These are phyloP conservation scores for Tolypocladium guangdongense DNA, from an alignment of 2,329 filamentous ascomycete genomes.

Conservation along the genomic window DNA sequence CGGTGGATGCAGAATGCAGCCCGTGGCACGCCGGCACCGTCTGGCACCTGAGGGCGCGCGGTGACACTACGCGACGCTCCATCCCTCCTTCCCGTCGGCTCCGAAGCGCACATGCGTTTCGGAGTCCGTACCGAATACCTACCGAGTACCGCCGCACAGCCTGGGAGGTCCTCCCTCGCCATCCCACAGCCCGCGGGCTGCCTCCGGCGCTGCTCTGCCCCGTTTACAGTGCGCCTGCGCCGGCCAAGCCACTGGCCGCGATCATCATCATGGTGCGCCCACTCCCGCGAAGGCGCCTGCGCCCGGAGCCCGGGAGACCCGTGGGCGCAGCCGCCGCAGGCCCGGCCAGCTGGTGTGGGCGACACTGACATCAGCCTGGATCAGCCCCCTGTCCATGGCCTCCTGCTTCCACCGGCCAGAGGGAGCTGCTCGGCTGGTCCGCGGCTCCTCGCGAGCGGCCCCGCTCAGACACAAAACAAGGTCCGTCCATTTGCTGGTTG, in stretches of 20 bases:
- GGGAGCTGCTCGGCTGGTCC: background rate
- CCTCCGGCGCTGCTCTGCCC: background rate
- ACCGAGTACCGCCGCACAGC: background rate
- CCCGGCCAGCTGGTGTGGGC: background rate
- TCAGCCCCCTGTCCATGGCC: background rate
- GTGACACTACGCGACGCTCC: background rate
- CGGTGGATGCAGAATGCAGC: background rate
- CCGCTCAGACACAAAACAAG: background rate
- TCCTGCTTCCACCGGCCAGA: background rate
- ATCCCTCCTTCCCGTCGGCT: background rate
- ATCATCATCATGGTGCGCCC: too few relatives aligned
- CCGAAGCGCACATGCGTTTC: background rate
- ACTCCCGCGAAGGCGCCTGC: too few relatives aligned
- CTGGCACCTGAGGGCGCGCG: background rate
- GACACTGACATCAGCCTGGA: background rate
- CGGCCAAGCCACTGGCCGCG: background rate
- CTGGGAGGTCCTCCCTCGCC: background rate
- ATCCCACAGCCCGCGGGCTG: background rate
- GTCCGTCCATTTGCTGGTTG: background rate
- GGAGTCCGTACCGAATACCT: background rate
- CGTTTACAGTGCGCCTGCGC: background rate
- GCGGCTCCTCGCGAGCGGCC: background rate
- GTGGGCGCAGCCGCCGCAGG: slow-evolving; percentile 1
- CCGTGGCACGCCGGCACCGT: background rate
- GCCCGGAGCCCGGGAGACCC: too few relatives aligned